These are phyloP conservation scores for Penicillium expansum DNA, from an alignment of 2,329 filamentous ascomycete genomes.

Conservation along the genomic window DNA sequence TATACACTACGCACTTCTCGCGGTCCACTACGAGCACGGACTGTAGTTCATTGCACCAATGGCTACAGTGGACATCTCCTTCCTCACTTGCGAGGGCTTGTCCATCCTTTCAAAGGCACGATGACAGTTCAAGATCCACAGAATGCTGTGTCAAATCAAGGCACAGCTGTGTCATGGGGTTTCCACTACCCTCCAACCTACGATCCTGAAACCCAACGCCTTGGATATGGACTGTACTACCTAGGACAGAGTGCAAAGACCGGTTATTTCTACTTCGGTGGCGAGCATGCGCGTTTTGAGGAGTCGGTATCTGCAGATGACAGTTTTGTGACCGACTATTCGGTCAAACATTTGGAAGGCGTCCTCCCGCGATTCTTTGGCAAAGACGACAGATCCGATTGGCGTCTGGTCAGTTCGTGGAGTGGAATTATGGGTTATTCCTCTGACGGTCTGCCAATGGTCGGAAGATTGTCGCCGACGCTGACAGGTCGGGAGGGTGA, in stretches of 20 bases:
- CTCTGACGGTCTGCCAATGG: conserved; percentile 49
- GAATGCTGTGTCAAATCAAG: conserved; percentile 18
- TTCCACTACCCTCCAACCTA: conserved; percentile 29
- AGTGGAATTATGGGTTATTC: conserved; percentile 52
- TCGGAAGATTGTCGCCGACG: conserved; percentile 49
- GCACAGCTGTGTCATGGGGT: conserved; percentile 27
- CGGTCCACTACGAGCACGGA: conserved; percentile 34
- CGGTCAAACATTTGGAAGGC: conserved; percentile 18
- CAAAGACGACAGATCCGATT: conserved; percentile 1
- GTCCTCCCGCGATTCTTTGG: conserved; percentile 25
- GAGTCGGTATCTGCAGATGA: conserved; percentile 26
- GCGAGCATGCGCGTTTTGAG: conserved; percentile 22
- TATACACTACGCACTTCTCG: conserved; percentile 37
- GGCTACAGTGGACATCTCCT: conserved; percentile 44
- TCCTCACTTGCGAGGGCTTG: conserved; percentile 36
- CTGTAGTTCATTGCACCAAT: conserved; percentile 47
- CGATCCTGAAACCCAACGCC: conserved; percentile 16
- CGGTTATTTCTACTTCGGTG: conserved; percentile 30
- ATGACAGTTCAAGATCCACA: conserved; percentile 45
- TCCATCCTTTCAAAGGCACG: conserved; percentile 42
- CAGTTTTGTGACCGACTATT: conserved; percentile 15
- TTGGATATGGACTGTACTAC: conserved; percentile 26
- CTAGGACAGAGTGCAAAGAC: conserved; percentile 27
- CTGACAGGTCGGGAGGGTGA: conserved; percentile 33
- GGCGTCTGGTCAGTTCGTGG: conserved; percentile 29